phyloP scores from a whole-genome alignment of 2,329 filamentous ascomycete species.

The Hypoxylon sp. region DNA sequence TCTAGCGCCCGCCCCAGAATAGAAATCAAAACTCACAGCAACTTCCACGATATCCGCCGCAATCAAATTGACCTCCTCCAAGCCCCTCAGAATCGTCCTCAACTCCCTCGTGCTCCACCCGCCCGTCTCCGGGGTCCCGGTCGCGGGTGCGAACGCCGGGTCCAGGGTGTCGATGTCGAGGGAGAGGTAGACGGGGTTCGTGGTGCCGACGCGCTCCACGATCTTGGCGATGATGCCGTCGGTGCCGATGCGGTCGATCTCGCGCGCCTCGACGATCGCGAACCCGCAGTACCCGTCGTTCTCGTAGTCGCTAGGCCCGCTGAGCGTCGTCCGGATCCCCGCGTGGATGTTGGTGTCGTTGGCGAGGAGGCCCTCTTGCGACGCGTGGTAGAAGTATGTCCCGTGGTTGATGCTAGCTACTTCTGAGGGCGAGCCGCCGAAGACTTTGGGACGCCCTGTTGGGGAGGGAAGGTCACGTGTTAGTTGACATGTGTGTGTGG shows the following conservation, averaged over 20 bases:
- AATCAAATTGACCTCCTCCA: conserved; percentile 78
- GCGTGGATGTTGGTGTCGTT: conserved; percentile 92
- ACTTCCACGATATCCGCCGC: conserved; percentile 82
- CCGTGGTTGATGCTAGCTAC: conserved; percentile 87
- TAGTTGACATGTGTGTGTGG: conserved; percentile 11
- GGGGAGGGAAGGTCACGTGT: conserved; percentile 51
- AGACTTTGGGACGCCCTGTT: conserved; percentile 86
- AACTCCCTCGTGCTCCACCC: conserved; percentile 83
- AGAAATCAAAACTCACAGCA: conserved; percentile 59
- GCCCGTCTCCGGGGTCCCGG: conserved; percentile 82
- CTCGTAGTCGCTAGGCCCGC: conserved; percentile 84
- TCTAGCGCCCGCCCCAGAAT: neutral
- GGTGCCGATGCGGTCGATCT: conserved; percentile 67
- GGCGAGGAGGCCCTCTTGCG: conserved; percentile 80
- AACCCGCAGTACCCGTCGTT: conserved; percentile 90
- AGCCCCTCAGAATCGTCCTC: conserved; percentile 77
- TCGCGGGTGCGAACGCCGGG: conserved; percentile 83
- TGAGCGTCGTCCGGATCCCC: conserved; percentile 86
- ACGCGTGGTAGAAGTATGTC: conserved; percentile 89
- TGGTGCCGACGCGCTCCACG: conserved; percentile 78
- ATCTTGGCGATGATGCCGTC: conserved; percentile 86
- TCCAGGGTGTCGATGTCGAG: conserved; percentile 93
- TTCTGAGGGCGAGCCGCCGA: conserved; percentile 83
- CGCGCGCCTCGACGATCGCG: conserved; percentile 81
- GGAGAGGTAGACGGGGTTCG: conserved; percentile 82